phyloP scores from a whole-genome alignment of 495 filamentous ascomycete species.

The Thermothielavioides terrestris region DNA sequence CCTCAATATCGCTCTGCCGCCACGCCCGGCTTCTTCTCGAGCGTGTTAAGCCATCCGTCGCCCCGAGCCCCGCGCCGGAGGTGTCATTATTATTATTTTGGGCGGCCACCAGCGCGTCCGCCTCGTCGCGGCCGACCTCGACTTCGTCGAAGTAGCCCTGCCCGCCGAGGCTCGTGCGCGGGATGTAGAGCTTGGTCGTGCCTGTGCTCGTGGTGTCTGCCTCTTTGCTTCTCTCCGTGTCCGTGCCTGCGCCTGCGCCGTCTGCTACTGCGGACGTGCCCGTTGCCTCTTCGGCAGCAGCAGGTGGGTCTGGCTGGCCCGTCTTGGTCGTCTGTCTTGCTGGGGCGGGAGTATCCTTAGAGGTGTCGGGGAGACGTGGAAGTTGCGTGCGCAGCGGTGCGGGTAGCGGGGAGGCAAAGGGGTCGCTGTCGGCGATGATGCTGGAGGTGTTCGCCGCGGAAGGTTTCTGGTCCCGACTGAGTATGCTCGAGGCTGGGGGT shows the following conservation, averaged over 20 bases:
- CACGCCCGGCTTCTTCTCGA: conserved; percentile 11
- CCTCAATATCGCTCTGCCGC: conserved; percentile 30
- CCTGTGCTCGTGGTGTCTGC: not conserved
- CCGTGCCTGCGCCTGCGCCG: not conserved
- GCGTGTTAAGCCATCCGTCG: not conserved
- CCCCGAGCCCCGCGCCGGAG: not conserved
- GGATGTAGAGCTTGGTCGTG: conserved; percentile 4
- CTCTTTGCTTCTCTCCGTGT: not conserved
- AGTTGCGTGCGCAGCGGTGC: not conserved
- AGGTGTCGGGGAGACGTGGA: not conserved
- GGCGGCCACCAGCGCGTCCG: conserved; percentile 7
- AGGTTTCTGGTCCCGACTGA: not conserved
- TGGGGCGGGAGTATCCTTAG: not conserved
- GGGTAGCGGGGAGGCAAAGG: conserved; percentile 6
- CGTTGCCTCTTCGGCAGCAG: no score
- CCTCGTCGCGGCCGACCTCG: conserved; percentile 20
- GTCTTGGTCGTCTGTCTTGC: not conserved
- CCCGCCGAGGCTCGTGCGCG: not conserved
- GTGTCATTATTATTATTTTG: not conserved
- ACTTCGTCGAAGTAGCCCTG: not conserved
- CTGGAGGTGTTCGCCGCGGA: not conserved
- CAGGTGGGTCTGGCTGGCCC: no score
- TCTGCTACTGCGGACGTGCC: no score
- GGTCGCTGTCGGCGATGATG: conserved; percentile 4
- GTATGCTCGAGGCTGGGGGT: not conserved